These are phyloP conservation scores for Diaporthe sp. DNA, from an alignment of 2,329 filamentous ascomycete genomes.

Conservation along the genomic window DNA sequence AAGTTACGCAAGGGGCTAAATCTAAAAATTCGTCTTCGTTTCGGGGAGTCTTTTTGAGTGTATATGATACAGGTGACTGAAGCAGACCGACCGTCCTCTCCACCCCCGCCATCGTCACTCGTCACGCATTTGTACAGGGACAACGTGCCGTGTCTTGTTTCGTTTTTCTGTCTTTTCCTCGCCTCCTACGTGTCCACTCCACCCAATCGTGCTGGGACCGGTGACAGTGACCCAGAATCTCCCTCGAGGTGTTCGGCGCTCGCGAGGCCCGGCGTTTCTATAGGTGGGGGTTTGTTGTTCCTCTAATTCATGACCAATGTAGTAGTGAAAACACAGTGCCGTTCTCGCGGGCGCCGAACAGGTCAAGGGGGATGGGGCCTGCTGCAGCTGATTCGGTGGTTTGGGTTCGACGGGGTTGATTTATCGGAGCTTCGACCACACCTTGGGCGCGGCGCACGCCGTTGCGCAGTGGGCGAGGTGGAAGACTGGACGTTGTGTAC, in stretches of 20 bases:
- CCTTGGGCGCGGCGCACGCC: conserved; percentile 94
- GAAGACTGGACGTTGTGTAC: conserved; percentile 79
- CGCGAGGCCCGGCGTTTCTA: conserved; percentile 30
- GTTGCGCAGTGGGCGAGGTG: conserved; percentile 97
- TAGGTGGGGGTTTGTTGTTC: conserved; percentile 7
- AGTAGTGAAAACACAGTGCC: conserved; percentile 35
- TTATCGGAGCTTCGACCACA: conserved; percentile 95
- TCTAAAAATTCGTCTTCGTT: conserved; percentile 39
- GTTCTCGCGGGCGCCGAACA: conserved; percentile 8
- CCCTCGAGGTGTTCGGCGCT: background rate
- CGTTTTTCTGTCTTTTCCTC: background rate
- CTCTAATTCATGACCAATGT: conserved; percentile 35
- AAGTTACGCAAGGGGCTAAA: background rate
- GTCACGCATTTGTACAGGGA: conserved; percentile 30
- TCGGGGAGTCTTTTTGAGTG: conserved; percentile 35
- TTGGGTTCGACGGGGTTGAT: conserved; percentile 43
- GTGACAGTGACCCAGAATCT: background rate
- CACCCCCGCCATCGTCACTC: conserved; percentile 3
- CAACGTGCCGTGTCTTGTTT: conserved; percentile 18
- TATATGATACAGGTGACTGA: conserved; percentile 38
- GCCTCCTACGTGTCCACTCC: conserved; percentile 1
- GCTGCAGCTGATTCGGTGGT: conserved; percentile 10
- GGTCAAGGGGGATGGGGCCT: background rate
- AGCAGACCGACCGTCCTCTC: conserved; percentile 31
- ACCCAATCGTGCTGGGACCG: background rate